Base-by-base conservation (phyloP, 371 early-diverging fungal genomes). In the Apophysomyces sp. region DNA sequence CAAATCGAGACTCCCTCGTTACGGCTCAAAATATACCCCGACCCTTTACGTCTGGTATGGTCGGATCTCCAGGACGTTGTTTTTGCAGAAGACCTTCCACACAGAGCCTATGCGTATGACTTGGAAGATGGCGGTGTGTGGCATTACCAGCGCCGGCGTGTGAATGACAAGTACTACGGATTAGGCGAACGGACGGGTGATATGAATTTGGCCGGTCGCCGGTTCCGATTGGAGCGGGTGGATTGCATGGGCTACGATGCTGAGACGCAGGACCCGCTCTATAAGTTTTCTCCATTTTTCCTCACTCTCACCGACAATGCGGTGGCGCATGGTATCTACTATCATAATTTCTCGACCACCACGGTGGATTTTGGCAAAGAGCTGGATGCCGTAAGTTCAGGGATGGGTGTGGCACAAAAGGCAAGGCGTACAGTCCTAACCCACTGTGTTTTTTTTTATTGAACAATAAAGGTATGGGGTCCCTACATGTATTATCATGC, bases 201-300 rank as follows among this genome's bases (percentile, higher is more conserved):
- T 4, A 55, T 87, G 21, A 66, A 76, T 36, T 71, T 87, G 28
- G 73, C 73, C 39, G 77, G 80, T 28, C 61, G 84, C 12, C 65
- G 80, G 0, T 83, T 85, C 68, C 41, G 81, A 21, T 60, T 87
- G 4, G 82, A 81, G 41, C 58, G 77, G 26, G 39, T 81, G 55
- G 88, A 88, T 61, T 72, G 81, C 40, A 73, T 85, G 73, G 88
- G 86, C 1, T 86, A 85, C 59, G 77, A 84, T 59, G 74, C 86
- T 4, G 72, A 77, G 39, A 59, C 55, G 8, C 74, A 79, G n/a
- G 86, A 86, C 61, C 86, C 88, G 4, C 66, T 85, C 3, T 88
- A 86, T 71, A 88, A 88, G 61, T 80, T 79, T 58, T 71, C 75
- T 16, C 86, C 86, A 0, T 84, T 83, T 55, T 78, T 79, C 55